A percentile compares a stretch with the other conserved stretches of the same genome.
These are phyloP conservation scores for Balansia obtecta DNA, from an alignment of 2,329 filamentous ascomycete genomes.

Conservation along the genomic window DNA sequence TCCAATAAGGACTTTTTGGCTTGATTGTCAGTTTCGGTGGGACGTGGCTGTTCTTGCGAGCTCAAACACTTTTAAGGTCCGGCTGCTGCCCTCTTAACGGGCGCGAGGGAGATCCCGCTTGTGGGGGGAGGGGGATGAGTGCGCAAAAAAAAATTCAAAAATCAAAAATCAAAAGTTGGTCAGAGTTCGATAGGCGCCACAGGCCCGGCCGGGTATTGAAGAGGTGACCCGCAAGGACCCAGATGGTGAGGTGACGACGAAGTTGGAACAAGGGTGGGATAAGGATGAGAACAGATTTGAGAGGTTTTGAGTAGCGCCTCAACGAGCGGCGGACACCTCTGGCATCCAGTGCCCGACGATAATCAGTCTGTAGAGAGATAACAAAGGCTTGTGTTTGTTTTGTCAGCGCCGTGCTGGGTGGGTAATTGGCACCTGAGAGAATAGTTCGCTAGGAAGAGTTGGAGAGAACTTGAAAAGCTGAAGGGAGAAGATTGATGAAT, in stretches of 20 bases:
- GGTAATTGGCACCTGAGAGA: neutral
- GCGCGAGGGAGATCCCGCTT: constrained; percentile 6
- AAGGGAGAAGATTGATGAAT: neutral
- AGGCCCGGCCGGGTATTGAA: neutral
- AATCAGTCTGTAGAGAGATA: neutral
- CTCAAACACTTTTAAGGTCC: constrained; percentile 1
- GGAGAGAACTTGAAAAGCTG: neutral
- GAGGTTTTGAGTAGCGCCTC: neutral
- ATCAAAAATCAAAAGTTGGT: neutral
- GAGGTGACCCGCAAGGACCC: neutral
- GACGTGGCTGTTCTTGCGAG: neutral
- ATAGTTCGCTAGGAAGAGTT: neutral
- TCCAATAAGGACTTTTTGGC: neutral
- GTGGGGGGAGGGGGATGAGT: constrained; percentile 1
- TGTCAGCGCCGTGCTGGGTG: neutral
- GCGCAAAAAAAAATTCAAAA: neutral
- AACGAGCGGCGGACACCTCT: neutral
- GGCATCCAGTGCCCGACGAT: neutral
- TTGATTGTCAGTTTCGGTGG: constrained; percentile 3
- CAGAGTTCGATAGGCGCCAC: neutral
- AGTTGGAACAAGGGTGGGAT: neutral
- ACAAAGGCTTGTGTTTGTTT: neutral
- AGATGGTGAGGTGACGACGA: neutral
- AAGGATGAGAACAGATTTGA: neutral
- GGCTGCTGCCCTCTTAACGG: constrained; percentile 2